Conservation (phyloP, 1,139 yeast species). For the Geotrichum phurueaensis region DNA sequence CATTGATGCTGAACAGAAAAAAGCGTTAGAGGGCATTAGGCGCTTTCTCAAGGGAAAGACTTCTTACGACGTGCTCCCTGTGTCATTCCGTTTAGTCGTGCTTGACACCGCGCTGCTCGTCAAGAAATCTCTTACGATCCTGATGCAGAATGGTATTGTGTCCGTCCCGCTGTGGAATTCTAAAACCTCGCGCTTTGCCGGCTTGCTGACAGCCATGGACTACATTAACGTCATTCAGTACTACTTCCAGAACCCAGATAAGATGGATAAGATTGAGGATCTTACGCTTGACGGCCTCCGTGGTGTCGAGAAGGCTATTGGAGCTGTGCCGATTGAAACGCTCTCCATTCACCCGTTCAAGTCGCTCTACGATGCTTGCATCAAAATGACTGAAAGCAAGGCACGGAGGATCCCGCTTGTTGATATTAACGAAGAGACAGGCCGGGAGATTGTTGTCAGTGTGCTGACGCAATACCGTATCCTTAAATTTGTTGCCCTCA, state of each 20-base stretch:
- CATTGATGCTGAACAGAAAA: slow-evolving; percentile 23
- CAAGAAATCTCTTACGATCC: slow-evolving; percentile 82
- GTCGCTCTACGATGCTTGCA: slow-evolving; percentile 88
- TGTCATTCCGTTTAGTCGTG: slow-evolving; percentile 85
- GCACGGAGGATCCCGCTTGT: slow-evolving; percentile 93
- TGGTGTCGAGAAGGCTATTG: slow-evolving; percentile 81
- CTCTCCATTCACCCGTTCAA: slow-evolving; percentile 87
- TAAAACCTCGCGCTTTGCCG: slow-evolving; percentile 84
- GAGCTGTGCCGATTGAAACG: slow-evolving; percentile 84
- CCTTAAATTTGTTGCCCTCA: slow-evolving; percentile 88
- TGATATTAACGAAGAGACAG: slow-evolving; percentile 89
- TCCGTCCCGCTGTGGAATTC: slow-evolving; percentile 97
- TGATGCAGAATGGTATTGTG: slow-evolving; percentile 88
- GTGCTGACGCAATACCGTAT: slow-evolving; percentile 96
- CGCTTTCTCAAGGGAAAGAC: slow-evolving; percentile 83
- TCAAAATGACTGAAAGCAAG: slow-evolving; percentile 79
- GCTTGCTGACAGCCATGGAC: slow-evolving; percentile 85
- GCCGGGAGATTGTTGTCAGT: slow-evolving; percentile 88
- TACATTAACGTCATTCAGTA: slow-evolving; percentile 94
- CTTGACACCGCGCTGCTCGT: slow-evolving; percentile 87
- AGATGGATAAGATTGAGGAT: slow-evolving; percentile 82
- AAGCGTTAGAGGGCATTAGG: slow-evolving; percentile 55
- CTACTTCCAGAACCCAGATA: slow-evolving; percentile 85
- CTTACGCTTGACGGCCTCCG: slow-evolving; percentile 74
- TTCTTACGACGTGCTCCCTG: slow-evolving; percentile 94